These are phyloP conservation scores for Aspergillus bertholletiae DNA, from an alignment of 495 filamentous ascomycete genomes.

Conservation along the genomic window DNA sequence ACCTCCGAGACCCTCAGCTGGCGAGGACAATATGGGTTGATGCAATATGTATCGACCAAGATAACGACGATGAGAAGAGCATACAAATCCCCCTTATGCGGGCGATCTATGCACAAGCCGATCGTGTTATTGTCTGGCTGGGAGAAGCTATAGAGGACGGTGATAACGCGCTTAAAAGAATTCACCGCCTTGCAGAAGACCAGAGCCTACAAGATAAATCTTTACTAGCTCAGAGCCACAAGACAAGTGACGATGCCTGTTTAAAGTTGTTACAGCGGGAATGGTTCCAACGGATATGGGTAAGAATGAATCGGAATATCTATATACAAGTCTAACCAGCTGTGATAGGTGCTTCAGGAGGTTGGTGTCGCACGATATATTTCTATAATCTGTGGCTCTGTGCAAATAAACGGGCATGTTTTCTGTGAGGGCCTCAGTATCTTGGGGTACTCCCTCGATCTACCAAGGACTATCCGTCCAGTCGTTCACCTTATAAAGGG, in stretches of 20 bases:
- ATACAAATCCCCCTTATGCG: constrained; percentile 17
- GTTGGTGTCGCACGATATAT: constrained; percentile 25
- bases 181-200: constrained; percentile 8
- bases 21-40: constrained; percentile 29
- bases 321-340: neutral
- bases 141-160: constrained; percentile 19
- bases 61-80: constrained; percentile 29
- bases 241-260: too few species aligned
- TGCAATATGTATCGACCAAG: too few species aligned
- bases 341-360: constrained; percentile 34
- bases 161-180: neutral
- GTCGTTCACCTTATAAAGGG: neutral
- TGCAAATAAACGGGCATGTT: constrained; percentile 22
- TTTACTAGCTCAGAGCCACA: too few species aligned
- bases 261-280: constrained; percentile 15
- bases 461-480: neutral
- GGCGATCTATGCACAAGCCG: constrained; percentile 27
- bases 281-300: constrained; percentile 31
- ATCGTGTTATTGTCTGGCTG: constrained; percentile 34
- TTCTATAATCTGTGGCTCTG: constrained; percentile 22
- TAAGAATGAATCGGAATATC: constrained; percentile 7
- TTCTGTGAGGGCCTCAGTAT: neutral
- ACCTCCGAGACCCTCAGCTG: constrained; percentile 13
- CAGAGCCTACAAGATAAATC: too few species aligned
- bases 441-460: neutral